These are phyloP conservation scores for Coemansia erecta DNA, from an alignment of 192 early-diverging fungal genomes.

Conservation along the genomic window DNA sequence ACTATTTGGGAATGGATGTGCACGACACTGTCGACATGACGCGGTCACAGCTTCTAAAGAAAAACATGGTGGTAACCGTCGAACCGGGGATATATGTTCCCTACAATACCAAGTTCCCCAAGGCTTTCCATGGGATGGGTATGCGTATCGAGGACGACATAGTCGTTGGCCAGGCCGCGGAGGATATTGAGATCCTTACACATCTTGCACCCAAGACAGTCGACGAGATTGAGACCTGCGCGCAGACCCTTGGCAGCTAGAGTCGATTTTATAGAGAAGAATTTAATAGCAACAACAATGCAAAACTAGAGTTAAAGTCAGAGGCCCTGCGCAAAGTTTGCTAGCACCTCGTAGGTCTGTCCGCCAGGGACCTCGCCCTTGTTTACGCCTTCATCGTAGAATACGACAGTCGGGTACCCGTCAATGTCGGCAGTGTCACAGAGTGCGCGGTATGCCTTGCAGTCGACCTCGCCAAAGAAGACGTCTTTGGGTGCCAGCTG, in stretches of 20 bases:
- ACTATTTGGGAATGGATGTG: slow-evolving; percentile 93
- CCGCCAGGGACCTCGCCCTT: slow-evolving; percentile 51
- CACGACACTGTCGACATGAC: slow-evolving; percentile 81
- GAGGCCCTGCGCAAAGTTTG: slow-evolving; percentile 28
- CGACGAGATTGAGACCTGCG: slow-evolving; percentile 67
- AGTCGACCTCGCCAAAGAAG: slow-evolving; percentile 49
- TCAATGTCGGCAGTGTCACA: slow-evolving; percentile 42
- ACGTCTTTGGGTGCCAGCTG: slow-evolving; percentile 29
- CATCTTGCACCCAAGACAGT: slow-evolving; percentile 80
- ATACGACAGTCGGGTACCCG: slow-evolving; percentile 51
- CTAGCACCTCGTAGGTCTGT: slow-evolving; percentile 35
- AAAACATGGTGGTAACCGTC: slow-evolving; percentile 90
- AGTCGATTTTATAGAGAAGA: no score
- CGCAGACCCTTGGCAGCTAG: background rate
- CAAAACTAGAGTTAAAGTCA: slow-evolving; percentile 1
- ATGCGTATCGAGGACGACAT: slow-evolving; percentile 97
- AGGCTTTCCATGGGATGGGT: slow-evolving; percentile 81
- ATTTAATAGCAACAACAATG: background rate
- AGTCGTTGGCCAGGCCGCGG: slow-evolving; percentile 67
- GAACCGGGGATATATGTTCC: slow-evolving; percentile 96
- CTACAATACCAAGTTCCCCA: slow-evolving; percentile 66
- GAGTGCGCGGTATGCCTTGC: slow-evolving; percentile 40
- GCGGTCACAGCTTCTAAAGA: slow-evolving; percentile 66
- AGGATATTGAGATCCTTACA: slow-evolving; percentile 64
- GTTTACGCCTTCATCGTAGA: slow-evolving; percentile 40